phyloP scores from a whole-genome alignment of 768 basidiomycete genomes.

The Amanita rubescens region DNA sequence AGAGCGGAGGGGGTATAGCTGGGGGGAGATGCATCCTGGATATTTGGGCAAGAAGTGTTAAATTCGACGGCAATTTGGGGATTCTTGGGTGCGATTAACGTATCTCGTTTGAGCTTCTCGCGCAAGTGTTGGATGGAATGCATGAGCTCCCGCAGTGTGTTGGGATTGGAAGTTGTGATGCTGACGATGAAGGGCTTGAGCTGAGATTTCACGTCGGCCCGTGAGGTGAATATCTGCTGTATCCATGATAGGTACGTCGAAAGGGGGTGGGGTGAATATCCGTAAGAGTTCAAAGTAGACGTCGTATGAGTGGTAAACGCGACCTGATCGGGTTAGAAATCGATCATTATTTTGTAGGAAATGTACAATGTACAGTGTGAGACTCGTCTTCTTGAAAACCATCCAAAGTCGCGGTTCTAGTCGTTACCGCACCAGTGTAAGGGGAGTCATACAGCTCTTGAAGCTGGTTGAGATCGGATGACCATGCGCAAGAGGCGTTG shows the following conservation, averaged over 20 bases:
- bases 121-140: constrained; percentile 54
- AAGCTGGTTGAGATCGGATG: constrained; percentile 60
- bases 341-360: constrained; percentile 4
- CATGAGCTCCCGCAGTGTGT: constrained; percentile 49
- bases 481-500: constrained; percentile 81
- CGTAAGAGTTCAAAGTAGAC: constrained; percentile 79
- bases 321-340: constrained; percentile 34
- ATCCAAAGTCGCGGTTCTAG: constrained; percentile 62
- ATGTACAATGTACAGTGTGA: constrained; percentile 45
- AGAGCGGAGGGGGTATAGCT: constrained; percentile 55
- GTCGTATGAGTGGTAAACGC: constrained; percentile 42
- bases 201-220: constrained; percentile 9
- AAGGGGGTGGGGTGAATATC: constrained; percentile 78
- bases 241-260: constrained; percentile 62
- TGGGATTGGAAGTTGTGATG: constrained; percentile 56
- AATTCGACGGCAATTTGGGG: constrained; percentile 64
- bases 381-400: constrained; percentile 63
- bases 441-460: constrained; percentile 56
- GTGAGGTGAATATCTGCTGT: constrained; percentile 36
- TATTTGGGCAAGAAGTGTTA: constrained; percentile 84
- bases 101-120: constrained; percentile 21
- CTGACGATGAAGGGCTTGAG: constrained; percentile 67
- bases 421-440: constrained; percentile 73
- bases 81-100: constrained; percentile 7
- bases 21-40: constrained; percentile 51